Conservation (phyloP, 2,329 filamentous ascomycete genomes). For the Arthrobotrys pseudoclavata region DNA sequence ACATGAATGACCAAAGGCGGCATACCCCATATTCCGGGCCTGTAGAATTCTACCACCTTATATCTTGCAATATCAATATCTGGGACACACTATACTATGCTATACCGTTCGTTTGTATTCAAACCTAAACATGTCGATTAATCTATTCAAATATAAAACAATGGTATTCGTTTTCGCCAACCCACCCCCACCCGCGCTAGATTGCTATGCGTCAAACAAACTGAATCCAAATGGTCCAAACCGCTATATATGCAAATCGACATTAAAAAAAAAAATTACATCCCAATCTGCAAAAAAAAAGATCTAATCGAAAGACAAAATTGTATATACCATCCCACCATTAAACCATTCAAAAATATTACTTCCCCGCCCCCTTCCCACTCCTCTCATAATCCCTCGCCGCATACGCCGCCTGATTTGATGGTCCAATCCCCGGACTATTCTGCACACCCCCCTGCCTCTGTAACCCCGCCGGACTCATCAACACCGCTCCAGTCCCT, state of each 20-base stretch:
- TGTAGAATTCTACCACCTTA: too few relatives aligned
- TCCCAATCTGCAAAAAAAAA: not conserved
- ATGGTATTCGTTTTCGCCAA: not conserved
- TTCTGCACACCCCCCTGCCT: not conserved
- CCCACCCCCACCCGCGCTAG: not conserved
- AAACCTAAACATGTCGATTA: not conserved
- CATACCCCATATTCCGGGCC: too few relatives aligned
- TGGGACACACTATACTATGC: too few relatives aligned
- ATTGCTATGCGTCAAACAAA: not conserved
- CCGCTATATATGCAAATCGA: not conserved
- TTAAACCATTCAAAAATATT: not conserved
- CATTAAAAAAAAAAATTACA: not conserved
- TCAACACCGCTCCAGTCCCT: slow-evolving; percentile 46
- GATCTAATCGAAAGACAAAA: not conserved
- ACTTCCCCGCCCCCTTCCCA: not conserved
- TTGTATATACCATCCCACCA: too few relatives aligned
- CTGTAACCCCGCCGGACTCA: slow-evolving; percentile 30
- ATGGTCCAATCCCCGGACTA: slow-evolving; percentile 38
- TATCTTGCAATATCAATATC: too few relatives aligned
- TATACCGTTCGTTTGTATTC: too few relatives aligned
- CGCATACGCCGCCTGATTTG: slow-evolving; percentile 14
- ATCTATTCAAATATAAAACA: slow-evolving; percentile 1
- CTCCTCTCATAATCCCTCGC: slow-evolving; percentile 45
- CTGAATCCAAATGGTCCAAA: not conserved
- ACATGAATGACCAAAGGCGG: too few relatives aligned